Conservation (phyloP, 768 basidiomycete genomes). For the Punctularia strigosozonata region DNA sequence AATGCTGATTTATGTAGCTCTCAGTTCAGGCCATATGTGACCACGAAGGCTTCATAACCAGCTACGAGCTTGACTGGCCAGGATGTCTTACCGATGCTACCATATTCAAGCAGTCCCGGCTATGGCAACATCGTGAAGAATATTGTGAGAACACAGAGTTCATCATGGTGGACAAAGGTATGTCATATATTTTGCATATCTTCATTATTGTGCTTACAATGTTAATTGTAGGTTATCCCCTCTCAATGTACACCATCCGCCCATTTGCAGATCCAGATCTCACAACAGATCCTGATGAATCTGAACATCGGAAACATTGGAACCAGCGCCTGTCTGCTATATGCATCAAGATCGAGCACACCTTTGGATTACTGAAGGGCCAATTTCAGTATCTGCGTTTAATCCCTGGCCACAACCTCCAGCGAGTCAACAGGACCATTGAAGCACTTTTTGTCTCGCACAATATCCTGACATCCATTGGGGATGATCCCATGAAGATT, state of each 20-base stretch:
- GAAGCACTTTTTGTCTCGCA: conserved; percentile 5
- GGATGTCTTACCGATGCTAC: conserved; percentile 10
- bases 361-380: conserved; percentile 19
- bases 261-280: conserved; percentile 4
- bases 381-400: conserved; percentile 11
- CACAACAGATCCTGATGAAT: conserved; percentile 1
- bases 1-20: conserved; percentile 5
- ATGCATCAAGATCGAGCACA: conserved; percentile 15
- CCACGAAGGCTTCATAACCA: conserved; percentile 8
- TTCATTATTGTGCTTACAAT: too few relatives aligned
- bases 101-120: conserved; percentile 11
- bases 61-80: conserved; percentile 14
- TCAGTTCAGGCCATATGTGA: conserved; percentile 13
- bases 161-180: conserved; percentile 11
- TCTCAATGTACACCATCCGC: conserved; percentile 3
- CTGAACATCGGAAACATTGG: conserved; percentile 5
- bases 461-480: conserved; percentile 4
- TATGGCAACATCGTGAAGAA: conserved; percentile 7
- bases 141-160: conserved; percentile 9
- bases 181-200: not conserved
- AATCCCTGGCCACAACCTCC: conserved; percentile 6
- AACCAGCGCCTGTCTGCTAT: conserved; percentile 11
- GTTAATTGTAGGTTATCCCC: conserved; percentile 5
- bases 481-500: conserved; percentile 7
- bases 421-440: conserved; percentile 2